Percentiles rank a stretch among this genome's conserved stretches.
Evolutionary conservation across 179 eudicot species (phyloP).

Genomic region (Camellia oleifera): DNA sequence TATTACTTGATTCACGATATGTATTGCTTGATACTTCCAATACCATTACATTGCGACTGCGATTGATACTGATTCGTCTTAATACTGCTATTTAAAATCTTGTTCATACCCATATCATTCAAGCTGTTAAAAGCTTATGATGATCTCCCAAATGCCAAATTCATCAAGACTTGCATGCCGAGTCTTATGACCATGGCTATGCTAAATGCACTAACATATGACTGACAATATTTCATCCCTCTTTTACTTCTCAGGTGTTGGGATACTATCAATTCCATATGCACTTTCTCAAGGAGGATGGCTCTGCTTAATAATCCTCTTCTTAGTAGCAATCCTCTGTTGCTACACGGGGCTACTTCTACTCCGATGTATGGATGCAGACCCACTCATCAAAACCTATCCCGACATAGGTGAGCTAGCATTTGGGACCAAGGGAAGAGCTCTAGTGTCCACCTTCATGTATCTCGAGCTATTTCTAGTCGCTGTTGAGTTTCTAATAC

Average conservation of each 20-base stretch:
- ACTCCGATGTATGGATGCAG: constrained; percentile 37
- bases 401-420: constrained; percentile 48
- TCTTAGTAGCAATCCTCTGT: constrained; percentile 37
- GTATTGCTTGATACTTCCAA: no score
- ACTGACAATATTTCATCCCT: not conserved
- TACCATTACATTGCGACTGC: no score
- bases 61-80: no score
- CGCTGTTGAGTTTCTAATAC: constrained; percentile 49
- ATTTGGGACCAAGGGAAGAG: constrained; percentile 43
- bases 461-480: constrained; percentile 46
- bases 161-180: no score
- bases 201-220: not conserved
- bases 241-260: constrained; percentile 36
- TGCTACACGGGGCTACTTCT: constrained; percentile 52
- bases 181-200: no score
- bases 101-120: no score
- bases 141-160: no score
- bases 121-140: no score
- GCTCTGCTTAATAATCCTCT: constrained; percentile 32
- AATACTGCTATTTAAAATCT: no score
- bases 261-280: constrained; percentile 49
- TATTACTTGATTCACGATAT: no score
- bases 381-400: constrained; percentile 35
- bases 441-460: constrained; percentile 34
- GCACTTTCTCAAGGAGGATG: constrained; percentile 61